Evolutionary conservation across 257 asterid genomes (phyloP), one percentile per base, ranked within the genome.

Genomic region (Solanum medicagineum): DNA sequence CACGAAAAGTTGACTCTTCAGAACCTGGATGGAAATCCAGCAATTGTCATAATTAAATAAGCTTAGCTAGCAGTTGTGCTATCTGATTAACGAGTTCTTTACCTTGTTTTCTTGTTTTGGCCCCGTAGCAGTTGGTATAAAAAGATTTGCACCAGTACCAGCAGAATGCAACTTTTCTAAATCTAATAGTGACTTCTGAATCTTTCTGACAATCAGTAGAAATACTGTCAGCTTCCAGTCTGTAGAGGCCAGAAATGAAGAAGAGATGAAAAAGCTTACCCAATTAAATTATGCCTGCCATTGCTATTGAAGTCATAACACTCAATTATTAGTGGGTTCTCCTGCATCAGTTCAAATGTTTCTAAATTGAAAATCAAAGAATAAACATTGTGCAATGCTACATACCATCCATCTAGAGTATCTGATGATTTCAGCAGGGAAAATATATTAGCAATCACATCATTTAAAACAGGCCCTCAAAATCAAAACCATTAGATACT

Each of bases 241-340:
- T 59, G 51, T 24, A 86, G 59, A 81, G 74, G 70, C 32, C 83
- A 81, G 81, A 53, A 81, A 83, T 19, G 77, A 85, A 89, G 62
- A 20, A 79, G 83, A 79, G 12, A 79, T 10, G 84, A 86, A 36
- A 45, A 84, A 85, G 77, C 82, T 70, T 90, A 97, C 99, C 99
- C 99, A 86, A 97, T 92, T 85, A 92, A 91, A 89, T 90, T 97
- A 88, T 97, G 99, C 79, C 89, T 95, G 86, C 99, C 99, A 6
- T 94, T 94, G 90, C 93, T 89, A 88, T 97, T 93, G 93, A 94
- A 97, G 93, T 97, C 91, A 84, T 91, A 97, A 88, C 99, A 97
- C 93, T 97, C 99, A 36, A 97, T 87, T 82, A 79, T 88, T 92
- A 97, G 88, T 77, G 98, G 99, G 92, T 92, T 95, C 91, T 94